phyloP scores from a whole-genome alignment of 2,329 filamentous ascomycete species.

The Aureobasidium sp. region DNA sequence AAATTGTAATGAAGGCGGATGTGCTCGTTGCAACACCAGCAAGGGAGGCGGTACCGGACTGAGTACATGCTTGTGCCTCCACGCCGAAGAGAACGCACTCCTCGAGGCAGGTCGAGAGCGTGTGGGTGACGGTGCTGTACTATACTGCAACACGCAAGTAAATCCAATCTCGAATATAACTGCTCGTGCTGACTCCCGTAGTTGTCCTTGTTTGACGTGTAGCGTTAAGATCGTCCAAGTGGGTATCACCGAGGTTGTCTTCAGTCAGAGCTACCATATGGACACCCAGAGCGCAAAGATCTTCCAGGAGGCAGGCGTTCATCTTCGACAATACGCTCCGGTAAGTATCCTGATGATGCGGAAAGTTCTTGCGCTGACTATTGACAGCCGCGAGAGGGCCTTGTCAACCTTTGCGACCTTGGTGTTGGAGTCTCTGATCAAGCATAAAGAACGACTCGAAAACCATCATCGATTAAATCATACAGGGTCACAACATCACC shows the following conservation, averaged over 20 bases:
- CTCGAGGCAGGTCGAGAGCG: conserved; percentile 89
- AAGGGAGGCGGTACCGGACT: conserved; percentile 63
- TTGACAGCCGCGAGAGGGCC: conserved; percentile 23
- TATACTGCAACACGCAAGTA: conserved; percentile 76
- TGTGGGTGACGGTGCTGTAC: conserved; percentile 68
- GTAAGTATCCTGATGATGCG: conserved; percentile 41
- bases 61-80: conserved; percentile 87
- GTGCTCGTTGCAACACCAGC: conserved; percentile 72
- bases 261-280: conserved; percentile 90
- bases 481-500: not conserved
- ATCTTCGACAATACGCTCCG: conserved; percentile 77
- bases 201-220: conserved; percentile 90
- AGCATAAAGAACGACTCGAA: not conserved
- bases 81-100: conserved; percentile 95
- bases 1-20: conserved; percentile 92
- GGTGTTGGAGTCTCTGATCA: not conserved
- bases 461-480: not conserved
- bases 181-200: conserved; percentile 71
- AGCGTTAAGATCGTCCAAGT: conserved; percentile 98
- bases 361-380: not conserved
- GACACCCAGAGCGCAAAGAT: conserved; percentile 75
- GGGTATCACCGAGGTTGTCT: conserved; percentile 94
- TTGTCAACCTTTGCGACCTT: conserved; percentile 20
- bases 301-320: conserved; percentile 74
- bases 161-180: conserved; percentile 53